phyloP scores from a whole-genome alignment of 2,329 filamentous ascomycete genomes.

The Trichoderma atrobrunneum region DNA sequence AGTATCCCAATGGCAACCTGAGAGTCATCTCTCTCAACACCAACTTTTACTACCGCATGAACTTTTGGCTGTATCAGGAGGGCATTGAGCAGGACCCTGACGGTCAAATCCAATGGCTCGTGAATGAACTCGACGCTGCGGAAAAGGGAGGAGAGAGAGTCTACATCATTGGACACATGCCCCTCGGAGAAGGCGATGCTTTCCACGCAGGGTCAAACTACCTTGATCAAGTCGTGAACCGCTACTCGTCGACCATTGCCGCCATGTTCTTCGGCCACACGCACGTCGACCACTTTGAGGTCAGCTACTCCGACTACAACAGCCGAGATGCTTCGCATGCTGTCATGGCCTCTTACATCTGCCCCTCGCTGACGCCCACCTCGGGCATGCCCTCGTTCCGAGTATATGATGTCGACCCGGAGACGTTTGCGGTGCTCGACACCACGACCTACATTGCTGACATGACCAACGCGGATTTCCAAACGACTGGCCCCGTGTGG shows the following conservation, averaged over 20 bases:
- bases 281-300: slow-evolving; percentile 55
- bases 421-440: slow-evolving; percentile 55
- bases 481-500: slow-evolving; percentile 49
- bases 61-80: slow-evolving; percentile 54
- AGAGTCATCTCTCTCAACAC: slow-evolving; percentile 59
- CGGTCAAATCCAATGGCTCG: slow-evolving; percentile 53
- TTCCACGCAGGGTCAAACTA: slow-evolving; percentile 53
- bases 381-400: slow-evolving; percentile 56
- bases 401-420: slow-evolving; percentile 56
- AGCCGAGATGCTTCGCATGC: slow-evolving; percentile 43
- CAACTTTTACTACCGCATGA: slow-evolving; percentile 57
- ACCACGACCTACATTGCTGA: slow-evolving; percentile 54
- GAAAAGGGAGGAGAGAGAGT: slow-evolving; percentile 52
- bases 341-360: slow-evolving; percentile 51
- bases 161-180: slow-evolving; percentile 58
- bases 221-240: slow-evolving; percentile 52
- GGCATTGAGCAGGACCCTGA: slow-evolving; percentile 48
- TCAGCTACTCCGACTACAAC: slow-evolving; percentile 51
- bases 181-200: slow-evolving; percentile 48
- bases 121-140: slow-evolving; percentile 50
- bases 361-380: slow-evolving; percentile 53
- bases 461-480: slow-evolving; percentile 44
- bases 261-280: slow-evolving; percentile 58
- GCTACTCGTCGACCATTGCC: slow-evolving; percentile 53
- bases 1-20: slow-evolving; percentile 45